Evolutionary conservation across 768 basidiomycete genomes (phyloP).

Genomic region (Tephrocybe sp.): DNA sequence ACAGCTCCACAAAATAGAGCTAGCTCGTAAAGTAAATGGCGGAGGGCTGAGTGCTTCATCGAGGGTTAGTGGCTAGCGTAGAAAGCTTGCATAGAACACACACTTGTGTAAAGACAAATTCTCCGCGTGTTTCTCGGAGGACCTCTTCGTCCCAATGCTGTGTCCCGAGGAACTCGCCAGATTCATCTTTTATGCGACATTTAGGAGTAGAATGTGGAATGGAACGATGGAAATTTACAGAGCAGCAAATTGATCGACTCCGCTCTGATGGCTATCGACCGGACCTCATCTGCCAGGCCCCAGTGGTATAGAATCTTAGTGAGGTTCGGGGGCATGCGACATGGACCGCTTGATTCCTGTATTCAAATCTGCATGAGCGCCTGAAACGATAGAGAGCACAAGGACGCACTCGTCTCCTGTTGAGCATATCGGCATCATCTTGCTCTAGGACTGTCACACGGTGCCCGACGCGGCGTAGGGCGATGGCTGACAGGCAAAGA

Average conservation of each 20-base stretch:
- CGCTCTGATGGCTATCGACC: constrained; percentile 15
- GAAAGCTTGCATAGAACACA: constrained; percentile 27
- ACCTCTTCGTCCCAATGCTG: constrained; percentile 54
- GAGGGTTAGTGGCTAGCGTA: not conserved
- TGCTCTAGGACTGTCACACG: constrained; percentile 52
- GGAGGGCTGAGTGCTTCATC: constrained; percentile 50
- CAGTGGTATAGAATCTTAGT: constrained; percentile 56
- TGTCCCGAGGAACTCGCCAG: constrained; percentile 46
- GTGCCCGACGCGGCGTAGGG: constrained; percentile 54
- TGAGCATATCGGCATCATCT: constrained; percentile 12
- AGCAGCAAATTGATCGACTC: constrained; percentile 18
- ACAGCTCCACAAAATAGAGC: constrained; percentile 44
- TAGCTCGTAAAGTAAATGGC: constrained; percentile 43
- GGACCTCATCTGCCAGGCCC: constrained; percentile 37
- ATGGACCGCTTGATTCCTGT: constrained; percentile 24
- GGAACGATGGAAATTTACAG: constrained; percentile 2
- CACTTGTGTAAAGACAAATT: constrained; percentile 33
- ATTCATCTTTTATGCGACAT: constrained; percentile 46
- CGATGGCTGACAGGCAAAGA: constrained; percentile 34
- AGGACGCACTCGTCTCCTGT: constrained; percentile 4
- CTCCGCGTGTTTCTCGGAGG: constrained; percentile 41
- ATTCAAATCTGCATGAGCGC: not conserved
- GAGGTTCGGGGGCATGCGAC: constrained; percentile 48
- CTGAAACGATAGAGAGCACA: not conserved
- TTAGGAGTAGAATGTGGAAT: too few species aligned